Base-by-base conservation (phyloP, 148 eudicot species). In the Chenopodium berlandieri region DNA sequence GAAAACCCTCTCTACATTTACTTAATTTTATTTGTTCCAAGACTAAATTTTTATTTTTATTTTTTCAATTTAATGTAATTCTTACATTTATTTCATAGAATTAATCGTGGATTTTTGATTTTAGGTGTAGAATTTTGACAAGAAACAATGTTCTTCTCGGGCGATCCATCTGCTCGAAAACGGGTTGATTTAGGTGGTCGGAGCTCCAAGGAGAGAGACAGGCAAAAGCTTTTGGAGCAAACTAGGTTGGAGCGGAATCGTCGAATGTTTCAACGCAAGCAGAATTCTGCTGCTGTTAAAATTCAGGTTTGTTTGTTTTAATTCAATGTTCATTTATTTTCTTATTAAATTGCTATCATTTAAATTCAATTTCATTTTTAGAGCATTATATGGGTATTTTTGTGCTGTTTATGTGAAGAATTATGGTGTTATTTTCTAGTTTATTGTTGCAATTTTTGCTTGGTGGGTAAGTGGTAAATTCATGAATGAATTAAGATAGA, bases 111-210 rank as follows among this genome's bases (percentile, higher is more conserved):
- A 52, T 12, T 79, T 79, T 79, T 11, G 44, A 12, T 48, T 34
- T 79, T 70, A 54, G 14, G 30, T 22, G 25, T 80, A 17, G 73
- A 17, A 40, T 25, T 48, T 72, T 16, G 22, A 22, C 14, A 72
- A 10, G 14, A 52, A 27, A 84, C 64, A 22, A 95, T 96, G 99
- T 96, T 89, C 78, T 96, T 96, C 82, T 82, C 91, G 23, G 99
- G 99, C 27, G 99, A 96, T 88, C 86, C 95, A 3, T 89, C 97
- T 62, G 84, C 91, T 22, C 83, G 98, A 66, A 96, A 92, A 81
- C 90, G 97, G 74, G 98, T 96, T 17, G 97, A 96, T 94, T 94
- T 96, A 75, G 99, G 99, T 19, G 99, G 99, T 44, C 89, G 98
- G 37, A 96, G 99, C 69, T 90, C 98, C 1, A 96, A 96, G 76